phyloP scores from a whole-genome alignment of 1,284 basidiomycete species.

The Jaminaea rosea region DNA sequence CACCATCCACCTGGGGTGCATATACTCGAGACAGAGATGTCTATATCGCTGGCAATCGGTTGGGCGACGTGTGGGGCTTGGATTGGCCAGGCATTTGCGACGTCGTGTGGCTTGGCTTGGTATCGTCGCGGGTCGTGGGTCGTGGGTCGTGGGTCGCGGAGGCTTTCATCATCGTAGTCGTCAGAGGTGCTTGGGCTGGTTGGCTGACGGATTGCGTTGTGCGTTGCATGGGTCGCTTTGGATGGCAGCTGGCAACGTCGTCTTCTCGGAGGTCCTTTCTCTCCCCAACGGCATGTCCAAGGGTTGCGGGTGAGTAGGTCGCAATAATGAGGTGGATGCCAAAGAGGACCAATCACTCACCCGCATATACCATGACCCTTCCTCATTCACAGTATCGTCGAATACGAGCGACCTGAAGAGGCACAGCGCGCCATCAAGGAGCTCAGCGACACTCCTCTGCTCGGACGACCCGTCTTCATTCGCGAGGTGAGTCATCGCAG shows the following conservation, averaged over 20 bases:
- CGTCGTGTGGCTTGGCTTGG: too few species aligned
- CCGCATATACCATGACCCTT: neutral
- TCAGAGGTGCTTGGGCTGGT: too few species aligned
- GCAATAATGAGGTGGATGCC: too few species aligned
- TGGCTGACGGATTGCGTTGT: neutral
- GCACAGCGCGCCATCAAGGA: constrained; percentile 31
- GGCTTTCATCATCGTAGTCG: too few species aligned
- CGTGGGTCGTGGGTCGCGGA: too few species aligned
- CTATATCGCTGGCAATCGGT: too few species aligned
- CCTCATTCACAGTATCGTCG: constrained; percentile 27
- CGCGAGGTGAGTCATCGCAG: constrained; percentile 62
- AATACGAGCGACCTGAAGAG: constrained; percentile 29
- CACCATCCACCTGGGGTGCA: too few species aligned
- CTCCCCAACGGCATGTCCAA: constrained; percentile 94
- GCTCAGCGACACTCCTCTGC: constrained; percentile 62
- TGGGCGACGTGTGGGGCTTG: too few species aligned
- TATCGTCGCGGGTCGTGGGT: too few species aligned
- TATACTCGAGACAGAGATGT: too few species aligned
- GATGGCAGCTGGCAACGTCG: constrained; percentile 58
- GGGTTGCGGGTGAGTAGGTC: constrained; percentile 61
- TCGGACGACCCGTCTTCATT: constrained; percentile 88
- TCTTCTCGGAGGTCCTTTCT: constrained; percentile 95
- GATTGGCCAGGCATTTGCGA: too few species aligned
- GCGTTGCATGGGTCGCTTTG: too few species aligned
- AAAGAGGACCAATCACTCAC: neutral